These are phyloP conservation scores for Eucalyptus cloeziana DNA, from an alignment of 345 rosid species.

Conservation along the genomic window DNA sequence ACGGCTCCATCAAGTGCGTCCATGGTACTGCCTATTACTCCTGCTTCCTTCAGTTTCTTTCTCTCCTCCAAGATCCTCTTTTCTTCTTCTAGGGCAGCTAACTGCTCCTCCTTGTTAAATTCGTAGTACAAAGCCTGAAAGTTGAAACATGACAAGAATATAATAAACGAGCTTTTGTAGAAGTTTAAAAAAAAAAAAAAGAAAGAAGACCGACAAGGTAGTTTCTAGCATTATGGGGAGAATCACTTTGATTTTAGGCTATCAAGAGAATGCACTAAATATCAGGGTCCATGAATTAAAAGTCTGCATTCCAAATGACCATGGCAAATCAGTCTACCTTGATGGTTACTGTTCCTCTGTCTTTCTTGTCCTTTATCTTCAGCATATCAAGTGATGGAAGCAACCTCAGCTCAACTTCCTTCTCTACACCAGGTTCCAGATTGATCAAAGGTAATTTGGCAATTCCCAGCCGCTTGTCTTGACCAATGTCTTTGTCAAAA, in stretches of 20 bases:
- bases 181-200: not conserved
- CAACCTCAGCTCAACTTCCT: constrained; percentile 56
- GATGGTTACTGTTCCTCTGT: constrained; percentile 72
- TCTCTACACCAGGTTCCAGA: constrained; percentile 35
- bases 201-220: not conserved
- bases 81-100: constrained; percentile 78
- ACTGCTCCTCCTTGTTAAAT: constrained; percentile 69
- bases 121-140: constrained; percentile 58
- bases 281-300: not conserved
- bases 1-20: constrained; percentile 76
- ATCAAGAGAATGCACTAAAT: not conserved
- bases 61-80: constrained; percentile 73
- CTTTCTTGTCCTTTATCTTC: constrained; percentile 94
- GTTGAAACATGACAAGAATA: not conserved
- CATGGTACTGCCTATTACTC: constrained; percentile 91
- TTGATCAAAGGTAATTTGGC: constrained; percentile 56
- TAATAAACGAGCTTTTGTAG: not conserved
- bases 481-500: constrained; percentile 82
- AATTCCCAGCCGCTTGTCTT: constrained; percentile 84
- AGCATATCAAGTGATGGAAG: constrained; percentile 82
- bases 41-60: constrained; percentile 80
- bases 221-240: not conserved
- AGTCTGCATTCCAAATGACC: not conserved
- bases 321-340: constrained; percentile 32
- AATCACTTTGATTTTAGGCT: not conserved